Percentiles rank a stretch among this genome's conserved stretches.
These are phyloP conservation scores for Phragmites australis DNA, from an alignment of 176 grass and related monocot genomes.

Conservation along the genomic window DNA sequence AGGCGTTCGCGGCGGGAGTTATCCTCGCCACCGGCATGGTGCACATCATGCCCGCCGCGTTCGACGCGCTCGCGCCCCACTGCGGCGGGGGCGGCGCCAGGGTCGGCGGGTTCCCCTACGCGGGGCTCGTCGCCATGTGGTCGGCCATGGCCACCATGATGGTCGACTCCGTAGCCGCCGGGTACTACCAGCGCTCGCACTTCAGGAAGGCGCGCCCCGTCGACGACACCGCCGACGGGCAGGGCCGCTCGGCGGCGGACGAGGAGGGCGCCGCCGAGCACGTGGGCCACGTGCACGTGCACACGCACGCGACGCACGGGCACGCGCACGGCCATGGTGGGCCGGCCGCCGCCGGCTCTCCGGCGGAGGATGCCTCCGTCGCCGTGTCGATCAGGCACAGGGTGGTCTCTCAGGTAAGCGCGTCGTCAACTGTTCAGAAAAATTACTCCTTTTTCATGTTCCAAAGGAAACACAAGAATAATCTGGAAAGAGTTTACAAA, in stretches of 20 bases:
- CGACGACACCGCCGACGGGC: conserved; percentile 7
- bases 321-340: conserved; percentile 33
- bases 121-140: conserved; percentile 70
- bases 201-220: conserved; percentile 50
- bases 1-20: conserved; percentile 88
- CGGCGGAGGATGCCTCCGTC: conserved; percentile 55
- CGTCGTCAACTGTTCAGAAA: neutral
- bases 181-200: conserved; percentile 66
- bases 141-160: conserved; percentile 76
- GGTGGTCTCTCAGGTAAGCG: conserved; percentile 69
- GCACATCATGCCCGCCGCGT: conserved; percentile 82
- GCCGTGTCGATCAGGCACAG: conserved; percentile 51
- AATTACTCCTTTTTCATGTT: neutral
- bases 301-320: conserved; percentile 53
- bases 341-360: neutral
- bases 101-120: conserved; percentile 50
- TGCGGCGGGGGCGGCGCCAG: neutral
- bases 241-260: neutral
- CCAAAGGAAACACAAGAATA: neutral
- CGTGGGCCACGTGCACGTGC: conserved; percentile 53
- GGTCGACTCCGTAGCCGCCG: conserved; percentile 68
- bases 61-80: conserved; percentile 44
- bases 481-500: neutral
- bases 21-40: conserved; percentile 91
- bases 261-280: conserved; percentile 24